Evolutionary conservation across 2,329 filamentous ascomycete species (phyloP).

Genomic region (Fusarium praegraminearum): DNA sequence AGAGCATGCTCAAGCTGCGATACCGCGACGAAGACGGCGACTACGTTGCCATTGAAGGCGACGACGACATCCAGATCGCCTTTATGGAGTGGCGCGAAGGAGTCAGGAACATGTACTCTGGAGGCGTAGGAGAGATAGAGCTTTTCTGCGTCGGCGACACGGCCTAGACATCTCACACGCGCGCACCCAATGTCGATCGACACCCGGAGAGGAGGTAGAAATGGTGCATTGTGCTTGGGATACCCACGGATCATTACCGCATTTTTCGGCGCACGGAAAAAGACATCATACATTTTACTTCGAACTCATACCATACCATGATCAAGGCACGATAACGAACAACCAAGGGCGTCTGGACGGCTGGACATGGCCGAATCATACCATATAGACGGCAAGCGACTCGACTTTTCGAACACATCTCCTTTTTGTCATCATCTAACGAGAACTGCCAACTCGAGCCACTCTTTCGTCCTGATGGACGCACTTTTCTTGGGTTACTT

Average conservation of each 20-base stretch:
- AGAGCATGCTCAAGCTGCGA: constrained; percentile 84
- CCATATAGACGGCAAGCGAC: constrained; percentile 52
- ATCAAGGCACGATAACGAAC: constrained; percentile 45
- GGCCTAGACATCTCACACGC: constrained; percentile 37
- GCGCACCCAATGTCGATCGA: constrained; percentile 16
- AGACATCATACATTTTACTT: constrained; percentile 44
- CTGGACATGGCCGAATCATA: constrained; percentile 39
- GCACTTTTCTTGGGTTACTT: constrained; percentile 39
- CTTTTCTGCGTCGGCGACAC: constrained; percentile 77
- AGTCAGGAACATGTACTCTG: constrained; percentile 66
- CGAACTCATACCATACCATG: constrained; percentile 23
- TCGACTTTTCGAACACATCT: constrained; percentile 40
- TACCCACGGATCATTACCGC: constrained; percentile 50
- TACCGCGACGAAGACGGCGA: constrained; percentile 95
- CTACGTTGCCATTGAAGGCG: constrained; percentile 91
- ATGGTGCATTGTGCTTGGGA: constrained; percentile 47
- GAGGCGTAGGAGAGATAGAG: constrained; percentile 89
- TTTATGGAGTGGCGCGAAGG: constrained; percentile 94
- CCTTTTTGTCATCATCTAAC: constrained; percentile 32
- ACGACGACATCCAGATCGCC: constrained; percentile 96
- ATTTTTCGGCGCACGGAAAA: constrained; percentile 51
- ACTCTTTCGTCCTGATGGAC: constrained; percentile 29
- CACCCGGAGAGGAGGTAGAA: constrained; percentile 32
- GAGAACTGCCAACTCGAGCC: constrained; percentile 34
- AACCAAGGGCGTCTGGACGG: constrained; percentile 43